phyloP scores from a whole-genome alignment of 768 basidiomycete species.

The Pleurotus tuber-regium region DNA sequence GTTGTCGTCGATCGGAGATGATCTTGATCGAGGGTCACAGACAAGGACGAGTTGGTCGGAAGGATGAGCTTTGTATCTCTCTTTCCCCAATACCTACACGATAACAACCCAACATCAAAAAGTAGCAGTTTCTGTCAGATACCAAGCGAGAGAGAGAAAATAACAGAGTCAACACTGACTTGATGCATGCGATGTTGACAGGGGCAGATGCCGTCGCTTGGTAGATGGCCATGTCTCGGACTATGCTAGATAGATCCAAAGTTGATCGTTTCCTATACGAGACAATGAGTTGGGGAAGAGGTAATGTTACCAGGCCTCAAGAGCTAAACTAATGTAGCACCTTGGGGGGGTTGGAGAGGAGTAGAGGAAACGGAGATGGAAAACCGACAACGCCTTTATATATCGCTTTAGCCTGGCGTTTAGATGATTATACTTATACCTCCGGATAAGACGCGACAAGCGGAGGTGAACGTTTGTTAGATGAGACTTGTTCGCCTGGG shows the following conservation, averaged over 20 bases:
- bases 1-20: constrained; percentile 93
- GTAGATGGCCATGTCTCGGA: constrained; percentile 54
- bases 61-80: constrained; percentile 93
- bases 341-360: neutral
- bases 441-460: constrained; percentile 9
- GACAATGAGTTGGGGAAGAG: neutral
- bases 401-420: constrained; percentile 5
- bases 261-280: constrained; percentile 17
- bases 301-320: too few species aligned
- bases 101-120: too few species aligned
- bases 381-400: constrained; percentile 3
- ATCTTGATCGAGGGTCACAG: constrained; percentile 95
- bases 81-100: constrained; percentile 98
- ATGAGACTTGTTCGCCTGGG: constrained; percentile 8
- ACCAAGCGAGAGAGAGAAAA: neutral
- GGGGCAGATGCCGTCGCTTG: constrained; percentile 91
- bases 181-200: constrained; percentile 98
- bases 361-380: neutral
- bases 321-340: too few species aligned
- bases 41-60: constrained; percentile 95
- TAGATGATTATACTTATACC: constrained; percentile 10
- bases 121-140: too few species aligned
- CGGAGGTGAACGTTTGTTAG: constrained; percentile 2
- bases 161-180: too few species aligned
- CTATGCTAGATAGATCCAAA: too few species aligned